phyloP scores from a whole-genome alignment of 768 basidiomycete species.

The Coprinopsis marcescibilis region DNA sequence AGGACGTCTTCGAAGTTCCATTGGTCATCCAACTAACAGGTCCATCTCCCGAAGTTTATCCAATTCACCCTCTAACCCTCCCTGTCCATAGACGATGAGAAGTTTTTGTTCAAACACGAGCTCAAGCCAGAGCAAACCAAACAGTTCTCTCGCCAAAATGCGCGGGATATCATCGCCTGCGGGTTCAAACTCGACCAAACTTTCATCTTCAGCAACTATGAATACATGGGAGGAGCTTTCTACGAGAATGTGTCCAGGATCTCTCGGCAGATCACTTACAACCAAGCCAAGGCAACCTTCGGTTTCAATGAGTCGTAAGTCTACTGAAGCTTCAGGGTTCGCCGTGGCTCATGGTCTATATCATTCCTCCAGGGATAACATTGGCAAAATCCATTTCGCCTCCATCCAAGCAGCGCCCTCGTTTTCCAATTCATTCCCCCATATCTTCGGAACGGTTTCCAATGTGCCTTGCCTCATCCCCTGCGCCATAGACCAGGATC shows the following conservation, averaged over 20 bases:
- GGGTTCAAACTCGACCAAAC: constrained; percentile 90
- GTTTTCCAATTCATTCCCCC: constrained; percentile 97
- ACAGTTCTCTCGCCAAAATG: constrained; percentile 77
- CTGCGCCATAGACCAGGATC: constrained; percentile 97
- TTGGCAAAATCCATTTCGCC: constrained; percentile 96
- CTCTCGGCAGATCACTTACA: constrained; percentile 88
- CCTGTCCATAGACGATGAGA: constrained; percentile 77
- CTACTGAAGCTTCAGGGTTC: background rate
- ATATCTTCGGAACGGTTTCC: constrained; percentile 81
- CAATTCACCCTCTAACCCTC: background rate
- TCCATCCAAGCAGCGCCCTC: constrained; percentile 93
- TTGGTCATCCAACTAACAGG: constrained; percentile 95
- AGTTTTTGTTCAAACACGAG: constrained; percentile 96
- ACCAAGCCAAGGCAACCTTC: constrained; percentile 91
- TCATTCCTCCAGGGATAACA: constrained; percentile 75
- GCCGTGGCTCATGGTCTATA: background rate
- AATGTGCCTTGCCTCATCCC: constrained; percentile 93
- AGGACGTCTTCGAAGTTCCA: constrained; percentile 92
- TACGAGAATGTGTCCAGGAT: constrained; percentile 93
- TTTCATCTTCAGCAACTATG: constrained; percentile 94
- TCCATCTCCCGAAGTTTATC: constrained; percentile 21
- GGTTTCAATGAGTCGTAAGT: constrained; percentile 94
- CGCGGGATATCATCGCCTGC: constrained; percentile 95
- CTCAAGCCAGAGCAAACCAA: constrained; percentile 86
- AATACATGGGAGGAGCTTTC: constrained; percentile 86